Evolutionary conservation across 441 rosid species (phyloP), one percentile per base, ranked within the genome.

Genomic region (Populus trichocarpa): DNA sequence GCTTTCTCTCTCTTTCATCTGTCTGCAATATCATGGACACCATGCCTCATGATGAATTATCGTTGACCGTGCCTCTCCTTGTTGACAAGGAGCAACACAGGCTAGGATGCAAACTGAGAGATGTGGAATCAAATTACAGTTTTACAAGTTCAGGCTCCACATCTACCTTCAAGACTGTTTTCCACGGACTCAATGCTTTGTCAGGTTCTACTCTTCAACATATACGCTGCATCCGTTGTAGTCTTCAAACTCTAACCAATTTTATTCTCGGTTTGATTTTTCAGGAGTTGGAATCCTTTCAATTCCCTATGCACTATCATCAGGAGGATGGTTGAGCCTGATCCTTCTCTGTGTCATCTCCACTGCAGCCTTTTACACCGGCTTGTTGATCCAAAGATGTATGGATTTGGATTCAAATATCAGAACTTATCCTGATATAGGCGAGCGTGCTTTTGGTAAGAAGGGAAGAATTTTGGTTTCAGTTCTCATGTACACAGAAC

Each of bases 271-370:
- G 3, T 14, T 57, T 8, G 16, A 28, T 11, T 75, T 70, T 75
- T 65, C 89, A 93, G 99, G 98, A 81, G 92, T 95, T 59, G 99
- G 99, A 50, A 89, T 95, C 79, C 86, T 95, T 73, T 93, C 99
- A 7, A 89, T 88, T 40, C 93, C 98, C 9, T 91, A 91, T 77
- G 99, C 98, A 18, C 79, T 95, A 25, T 89, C 98, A 72, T 84
- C 96, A 0, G 99, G 98, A 79, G 99, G 99, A 77, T 95, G 99
- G 99, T 53, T 89, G 81, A 90, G 97, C 86, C 83, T 93, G 80
- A 50, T 82, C 33, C 82, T 92, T 5, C 90, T 95, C 46, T 88
- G 92, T 64, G 68, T 82, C 28, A 82, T 92, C 13, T 94, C 97
- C 42, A 69, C 77, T 35, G 84, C 91, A 66, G 81, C 95, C 7